Evolutionary conservation across 164 flowering plant genomes (phyloP).

Genomic region (Hamamelis virginiana): DNA sequence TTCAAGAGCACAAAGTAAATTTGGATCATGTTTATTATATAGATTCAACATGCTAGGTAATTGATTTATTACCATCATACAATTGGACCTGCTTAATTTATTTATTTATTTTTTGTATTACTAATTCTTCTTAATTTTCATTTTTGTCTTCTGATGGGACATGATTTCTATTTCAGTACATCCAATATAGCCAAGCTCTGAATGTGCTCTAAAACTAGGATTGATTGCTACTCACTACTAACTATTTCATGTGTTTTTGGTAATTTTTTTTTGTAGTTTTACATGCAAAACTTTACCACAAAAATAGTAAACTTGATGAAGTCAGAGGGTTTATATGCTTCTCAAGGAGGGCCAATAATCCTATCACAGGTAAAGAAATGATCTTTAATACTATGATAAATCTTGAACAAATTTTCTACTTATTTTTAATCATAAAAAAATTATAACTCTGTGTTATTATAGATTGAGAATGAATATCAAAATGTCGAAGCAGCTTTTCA

Average conservation of each 20-base stretch:
- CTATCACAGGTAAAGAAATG: conserved; percentile 34
- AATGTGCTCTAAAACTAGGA: too few relatives aligned
- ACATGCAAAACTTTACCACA: conserved; percentile 42
- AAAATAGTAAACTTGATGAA: conserved; percentile 43
- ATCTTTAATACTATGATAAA: background rate
- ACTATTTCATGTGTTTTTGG: background rate
- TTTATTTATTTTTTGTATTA: too few relatives aligned
- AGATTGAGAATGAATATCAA: conserved; percentile 93
- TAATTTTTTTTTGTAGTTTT: conserved; percentile 19
- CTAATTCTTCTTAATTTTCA: too few relatives aligned
- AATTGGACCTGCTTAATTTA: too few relatives aligned
- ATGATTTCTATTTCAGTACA: too few relatives aligned
- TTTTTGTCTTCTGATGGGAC: too few relatives aligned
- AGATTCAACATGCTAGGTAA: too few relatives aligned
- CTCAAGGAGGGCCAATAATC: conserved; percentile 48
- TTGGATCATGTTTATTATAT: too few relatives aligned
- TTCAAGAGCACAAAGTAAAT: too few relatives aligned
- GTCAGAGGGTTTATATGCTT: conserved; percentile 38
- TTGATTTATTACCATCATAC: too few relatives aligned
- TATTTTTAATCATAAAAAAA: too few relatives aligned
- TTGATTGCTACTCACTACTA: background rate
- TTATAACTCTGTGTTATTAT: background rate
- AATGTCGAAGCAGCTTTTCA: conserved; percentile 57
- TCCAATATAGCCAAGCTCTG: too few relatives aligned
- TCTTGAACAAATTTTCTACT: background rate